These are phyloP conservation scores for Eutrema japonicum DNA, from an alignment of 345 rosid genomes.

Conservation along the genomic window DNA sequence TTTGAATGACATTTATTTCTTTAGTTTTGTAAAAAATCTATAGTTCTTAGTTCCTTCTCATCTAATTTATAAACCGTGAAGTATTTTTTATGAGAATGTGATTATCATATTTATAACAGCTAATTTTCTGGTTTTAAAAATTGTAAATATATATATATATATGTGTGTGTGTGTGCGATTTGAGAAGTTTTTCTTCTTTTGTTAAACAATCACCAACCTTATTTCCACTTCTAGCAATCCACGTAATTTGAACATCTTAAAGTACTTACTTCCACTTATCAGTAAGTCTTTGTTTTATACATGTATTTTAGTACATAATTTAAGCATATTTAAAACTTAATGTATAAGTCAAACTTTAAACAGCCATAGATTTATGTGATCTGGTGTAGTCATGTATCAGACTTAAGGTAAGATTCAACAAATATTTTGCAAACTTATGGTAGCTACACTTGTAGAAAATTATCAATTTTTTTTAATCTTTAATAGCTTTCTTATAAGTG, in stretches of 20 bases:
- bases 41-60: neutral
- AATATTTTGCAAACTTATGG: conserved; percentile 9
- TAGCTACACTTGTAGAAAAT: neutral
- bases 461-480: neutral
- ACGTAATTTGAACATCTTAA: no score
- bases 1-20: neutral
- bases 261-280: no score
- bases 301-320: neutral
- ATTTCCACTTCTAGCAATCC: no score
- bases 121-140: neutral
- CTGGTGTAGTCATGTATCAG: conserved; percentile 1
- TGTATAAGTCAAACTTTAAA: neutral
- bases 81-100: neutral
- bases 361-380: neutral
- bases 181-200: no score
- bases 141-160: neutral
- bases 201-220: no score
- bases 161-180: no score
- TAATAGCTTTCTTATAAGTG: conserved; percentile 4
- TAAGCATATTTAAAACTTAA: neutral
- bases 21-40: neutral
- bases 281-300: no score
- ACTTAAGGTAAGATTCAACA: neutral
- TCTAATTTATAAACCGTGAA: neutral
- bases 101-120: neutral